Evolutionary conservation across 2,329 filamentous ascomycete genomes (phyloP), one percentile per base, ranked within the genome.

Genomic region (Paramyrothecium sp.): DNA sequence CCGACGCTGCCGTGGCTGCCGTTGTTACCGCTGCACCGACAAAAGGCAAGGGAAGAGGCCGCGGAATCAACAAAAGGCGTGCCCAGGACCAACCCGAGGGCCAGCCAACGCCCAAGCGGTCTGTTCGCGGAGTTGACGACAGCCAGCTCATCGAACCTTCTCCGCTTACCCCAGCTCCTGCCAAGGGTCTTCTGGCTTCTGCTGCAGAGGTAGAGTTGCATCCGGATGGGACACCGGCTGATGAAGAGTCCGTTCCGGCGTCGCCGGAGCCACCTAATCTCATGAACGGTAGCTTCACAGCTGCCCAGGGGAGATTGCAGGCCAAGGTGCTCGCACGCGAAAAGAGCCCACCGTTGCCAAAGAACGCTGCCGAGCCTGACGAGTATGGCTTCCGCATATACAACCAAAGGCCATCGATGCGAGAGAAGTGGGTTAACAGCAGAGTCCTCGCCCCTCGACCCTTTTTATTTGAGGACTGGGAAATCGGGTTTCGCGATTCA

Each of bases 401-500:
- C 60, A 72, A 67, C 55, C 70, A 72, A 56, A 62, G 66, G 12
- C 76, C 82, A 53, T 75, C 71, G 44, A 72, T 75, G 57, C 68
- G 73, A 48, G 73, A 75, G 33, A 73, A 72, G 71, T 59, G 75
- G 23, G 78, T 80, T 64, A 85, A 83, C 63, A 82, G 80, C 23
- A 78, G 85, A 56, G 77, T 86, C 64, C 71, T 84, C 48, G 67
- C 67, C 4, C 82, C 82, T 12, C 72, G 72, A 7, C 61, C 76
- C 0, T 81, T 81, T 60, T 71, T 76, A 54, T 85, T 78, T 56
- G 75, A 81, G 41, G 71, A 80, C 10, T 73, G 78, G 57, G 82
- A 86, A 64, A 86, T 87, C 59, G 84, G 84, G 16, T 86, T 84
- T 67, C 78, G 81, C 21, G 84, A 86, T 63, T 83, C 81, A 3